Evolutionary conservation across 371 early-diverging fungal species (phyloP).

Genomic region (Nematocida sp.): DNA sequence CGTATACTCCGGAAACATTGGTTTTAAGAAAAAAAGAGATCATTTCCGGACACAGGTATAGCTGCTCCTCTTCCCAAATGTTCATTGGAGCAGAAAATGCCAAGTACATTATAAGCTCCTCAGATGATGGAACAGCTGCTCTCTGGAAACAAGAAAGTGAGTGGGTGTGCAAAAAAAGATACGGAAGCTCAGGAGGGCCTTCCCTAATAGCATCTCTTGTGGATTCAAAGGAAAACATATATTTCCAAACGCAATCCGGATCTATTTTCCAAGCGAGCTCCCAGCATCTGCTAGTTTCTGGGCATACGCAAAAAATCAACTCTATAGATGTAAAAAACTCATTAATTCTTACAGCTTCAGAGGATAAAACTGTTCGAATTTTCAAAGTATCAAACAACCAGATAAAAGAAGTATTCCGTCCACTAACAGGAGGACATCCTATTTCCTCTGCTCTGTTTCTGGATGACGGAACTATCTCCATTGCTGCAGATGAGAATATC

Average conservation of each 20-base stretch:
- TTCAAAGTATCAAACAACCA: not conserved
- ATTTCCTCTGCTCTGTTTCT: not conserved
- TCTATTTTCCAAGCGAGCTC: not conserved
- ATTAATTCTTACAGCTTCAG: not conserved
- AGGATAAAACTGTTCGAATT: slow-evolving; percentile 10
- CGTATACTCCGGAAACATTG: not conserved
- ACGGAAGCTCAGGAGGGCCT: not conserved
- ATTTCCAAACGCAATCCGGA: not conserved
- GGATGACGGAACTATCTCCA: not conserved
- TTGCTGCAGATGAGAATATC: slow-evolving; percentile 10
- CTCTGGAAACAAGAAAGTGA: not conserved
- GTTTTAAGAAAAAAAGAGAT: slow-evolving; percentile 1
- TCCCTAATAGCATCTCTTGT: not conserved
- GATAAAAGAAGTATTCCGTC: slow-evolving; percentile 9
- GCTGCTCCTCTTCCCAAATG: not conserved
- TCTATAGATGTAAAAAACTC: not conserved
- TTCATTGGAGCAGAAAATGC: too few relatives aligned
- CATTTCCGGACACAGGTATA: not conserved
- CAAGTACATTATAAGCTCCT: not conserved
- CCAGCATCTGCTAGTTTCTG: not conserved
- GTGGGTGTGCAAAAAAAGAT: not conserved
- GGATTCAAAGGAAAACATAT: not conserved
- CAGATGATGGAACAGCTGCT: slow-evolving; percentile 9
- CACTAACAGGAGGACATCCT: slow-evolving; percentile 7
- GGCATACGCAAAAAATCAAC: slow-evolving; percentile 1